Evolutionary conservation across 352 stramenopile species (phyloP).

Genomic region (Phytopythium sindhum): DNA sequence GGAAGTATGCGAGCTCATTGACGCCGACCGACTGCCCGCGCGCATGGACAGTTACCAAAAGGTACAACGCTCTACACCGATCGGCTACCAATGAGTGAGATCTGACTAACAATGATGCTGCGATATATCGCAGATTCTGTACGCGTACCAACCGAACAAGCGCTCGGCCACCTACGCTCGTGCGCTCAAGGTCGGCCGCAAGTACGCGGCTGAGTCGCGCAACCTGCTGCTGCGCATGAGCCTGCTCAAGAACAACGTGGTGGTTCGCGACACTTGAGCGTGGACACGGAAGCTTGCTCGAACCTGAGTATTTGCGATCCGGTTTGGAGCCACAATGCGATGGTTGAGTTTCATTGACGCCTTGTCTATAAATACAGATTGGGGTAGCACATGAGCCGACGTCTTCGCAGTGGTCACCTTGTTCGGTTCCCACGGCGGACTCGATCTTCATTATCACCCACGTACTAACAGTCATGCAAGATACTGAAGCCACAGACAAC

Average conservation of each 20-base stretch:
- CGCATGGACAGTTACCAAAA: constrained; percentile 89
- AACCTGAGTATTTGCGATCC: not conserved
- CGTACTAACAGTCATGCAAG: constrained; percentile 1
- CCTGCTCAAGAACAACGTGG: constrained; percentile 81
- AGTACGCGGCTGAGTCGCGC: constrained; percentile 79
- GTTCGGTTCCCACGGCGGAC: not conserved
- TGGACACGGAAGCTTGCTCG: not conserved
- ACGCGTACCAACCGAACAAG: constrained; percentile 78
- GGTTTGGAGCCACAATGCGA: not conserved
- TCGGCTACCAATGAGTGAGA: not conserved
- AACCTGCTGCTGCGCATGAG: constrained; percentile 85
- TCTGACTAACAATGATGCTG: not conserved
- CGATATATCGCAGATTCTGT: constrained; percentile 45
- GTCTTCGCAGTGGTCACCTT: not conserved
- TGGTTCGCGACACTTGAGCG: constrained; percentile 70
- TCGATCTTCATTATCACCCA: not conserved
- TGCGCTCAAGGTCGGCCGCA: constrained; percentile 74
- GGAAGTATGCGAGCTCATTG: constrained; percentile 78
- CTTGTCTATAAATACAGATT: not conserved
- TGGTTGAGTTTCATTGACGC: not conserved
- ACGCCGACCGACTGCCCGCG: constrained; percentile 62
- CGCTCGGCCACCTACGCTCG: constrained; percentile 74
- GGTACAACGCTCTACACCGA: constrained; percentile 22
- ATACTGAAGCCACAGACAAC: not conserved
- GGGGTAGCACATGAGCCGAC: no score